Evolutionary conservation across 441 rosid species (phyloP).

Genomic region (Mallotus repandus): DNA sequence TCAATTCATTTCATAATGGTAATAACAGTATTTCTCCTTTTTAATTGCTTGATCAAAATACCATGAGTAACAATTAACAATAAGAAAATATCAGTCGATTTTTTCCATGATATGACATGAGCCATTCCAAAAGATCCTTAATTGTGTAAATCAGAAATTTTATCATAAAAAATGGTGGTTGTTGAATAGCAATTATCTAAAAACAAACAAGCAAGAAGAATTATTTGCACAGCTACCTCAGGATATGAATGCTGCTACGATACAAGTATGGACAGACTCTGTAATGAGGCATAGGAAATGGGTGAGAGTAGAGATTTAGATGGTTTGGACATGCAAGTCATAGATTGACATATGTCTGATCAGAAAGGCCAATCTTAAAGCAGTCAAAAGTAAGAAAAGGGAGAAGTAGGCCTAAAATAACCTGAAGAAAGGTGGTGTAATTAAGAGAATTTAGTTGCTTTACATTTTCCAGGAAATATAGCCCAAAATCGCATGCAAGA

Average conservation of each 20-base stretch:
- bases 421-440: background rate
- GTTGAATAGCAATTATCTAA: background rate
- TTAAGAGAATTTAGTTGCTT: background rate
- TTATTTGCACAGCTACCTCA: background rate
- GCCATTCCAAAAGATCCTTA: background rate
- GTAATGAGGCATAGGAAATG: too few species aligned
- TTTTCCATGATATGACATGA: background rate
- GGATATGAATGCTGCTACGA: too few species aligned
- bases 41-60: background rate
- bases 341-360: background rate
- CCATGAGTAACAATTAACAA: background rate
- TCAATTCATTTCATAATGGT: too few species aligned
- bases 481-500: background rate
- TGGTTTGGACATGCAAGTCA: background rate
- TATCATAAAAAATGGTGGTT: background rate
- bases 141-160: background rate
- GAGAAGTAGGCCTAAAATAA: background rate
- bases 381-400: background rate
- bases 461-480: background rate
- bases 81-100: background rate
- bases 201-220: background rate
- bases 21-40: background rate
- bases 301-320: background rate
- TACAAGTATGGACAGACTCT: too few species aligned
- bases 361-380: background rate